A percentile compares a stretch with the other conserved stretches of the same genome.
These are phyloP conservation scores for Rubia tinctorum DNA, from an alignment of 305 asterid genomes.

Conservation along the genomic window DNA sequence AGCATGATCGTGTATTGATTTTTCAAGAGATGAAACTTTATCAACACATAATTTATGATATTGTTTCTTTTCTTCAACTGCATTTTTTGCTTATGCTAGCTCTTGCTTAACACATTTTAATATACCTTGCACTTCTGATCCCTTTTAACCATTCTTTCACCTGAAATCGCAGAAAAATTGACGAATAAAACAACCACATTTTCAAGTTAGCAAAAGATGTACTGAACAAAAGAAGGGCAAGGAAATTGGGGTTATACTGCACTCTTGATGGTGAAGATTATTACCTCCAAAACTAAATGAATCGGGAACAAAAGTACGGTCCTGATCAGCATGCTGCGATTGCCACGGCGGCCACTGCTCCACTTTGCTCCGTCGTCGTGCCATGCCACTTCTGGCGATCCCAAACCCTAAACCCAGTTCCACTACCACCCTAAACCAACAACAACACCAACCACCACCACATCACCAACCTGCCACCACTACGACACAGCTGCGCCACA, in stretches of 20 bases:
- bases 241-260: no score
- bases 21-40: slow-evolving; percentile 72
- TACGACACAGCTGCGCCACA: no score
- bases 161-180: slow-evolving; percentile 26
- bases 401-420: no score
- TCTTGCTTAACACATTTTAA: slow-evolving; percentile 78
- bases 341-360: no score
- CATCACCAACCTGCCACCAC: no score
- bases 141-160: no score
- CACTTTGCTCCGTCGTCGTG: no score
- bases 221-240: no score
- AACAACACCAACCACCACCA: no score
- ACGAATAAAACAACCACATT: slow-evolving; percentile 3
- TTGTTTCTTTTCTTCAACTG: slow-evolving; percentile 56
- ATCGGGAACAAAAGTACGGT: slow-evolving; percentile 81
- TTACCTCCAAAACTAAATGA: slow-evolving; percentile 68
- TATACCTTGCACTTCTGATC: no score
- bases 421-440: no score
- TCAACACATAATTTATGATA: slow-evolving; percentile 52
- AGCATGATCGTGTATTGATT: slow-evolving; percentile 70
- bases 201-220: neutral
- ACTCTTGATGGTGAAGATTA: neutral
- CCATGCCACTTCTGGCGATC: no score
- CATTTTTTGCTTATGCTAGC: slow-evolving; percentile 68
- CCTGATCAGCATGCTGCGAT: slow-evolving; percentile 72